Conservation (phyloP, 306 rosid genomes). For the Morella rubra region DNA sequence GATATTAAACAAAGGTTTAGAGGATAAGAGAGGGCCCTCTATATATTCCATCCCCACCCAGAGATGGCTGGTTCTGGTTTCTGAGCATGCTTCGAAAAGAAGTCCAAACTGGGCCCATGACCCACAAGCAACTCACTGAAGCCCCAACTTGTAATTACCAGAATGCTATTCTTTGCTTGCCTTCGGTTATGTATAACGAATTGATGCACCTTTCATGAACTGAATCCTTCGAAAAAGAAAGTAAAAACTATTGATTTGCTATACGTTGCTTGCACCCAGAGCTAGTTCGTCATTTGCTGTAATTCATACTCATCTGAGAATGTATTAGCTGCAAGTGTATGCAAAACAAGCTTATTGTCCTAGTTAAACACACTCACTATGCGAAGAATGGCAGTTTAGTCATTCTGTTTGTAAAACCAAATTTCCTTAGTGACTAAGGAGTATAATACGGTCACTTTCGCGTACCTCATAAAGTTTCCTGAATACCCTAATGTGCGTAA, state of each 20-base stretch:
- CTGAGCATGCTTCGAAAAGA: conserved; percentile 52
- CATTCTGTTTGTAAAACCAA: not conserved
- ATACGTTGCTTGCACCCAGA: conserved; percentile 3
- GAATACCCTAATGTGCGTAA: conserved; percentile 18
- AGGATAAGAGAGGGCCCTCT: conserved; percentile 40
- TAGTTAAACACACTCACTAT: not conserved
- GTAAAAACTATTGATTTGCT: not conserved
- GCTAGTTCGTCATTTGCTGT: not conserved
- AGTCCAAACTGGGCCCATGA: conserved; percentile 57
- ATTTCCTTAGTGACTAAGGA: conserved; percentile 59
- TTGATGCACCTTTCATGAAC: conserved; percentile 15
- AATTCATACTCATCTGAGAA: not conserved
- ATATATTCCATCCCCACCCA: conserved; percentile 41
- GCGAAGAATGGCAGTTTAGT: conserved; percentile 33
- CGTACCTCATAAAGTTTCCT: conserved; percentile 29
- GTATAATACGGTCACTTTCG: conserved; percentile 32
- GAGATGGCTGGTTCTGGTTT: conserved; percentile 39
- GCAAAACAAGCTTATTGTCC: not conserved
- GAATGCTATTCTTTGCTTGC: conserved; percentile 44
- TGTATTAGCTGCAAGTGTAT: not conserved
- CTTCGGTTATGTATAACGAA: conserved; percentile 24
- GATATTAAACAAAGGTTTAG: conserved; percentile 23
- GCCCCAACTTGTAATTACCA: conserved; percentile 41
- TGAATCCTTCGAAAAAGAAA: not conserved
- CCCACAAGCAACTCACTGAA: conserved; percentile 18